These are phyloP conservation scores for Saraca asoca DNA, from an alignment of 331 rosid species.

Conservation along the genomic window DNA sequence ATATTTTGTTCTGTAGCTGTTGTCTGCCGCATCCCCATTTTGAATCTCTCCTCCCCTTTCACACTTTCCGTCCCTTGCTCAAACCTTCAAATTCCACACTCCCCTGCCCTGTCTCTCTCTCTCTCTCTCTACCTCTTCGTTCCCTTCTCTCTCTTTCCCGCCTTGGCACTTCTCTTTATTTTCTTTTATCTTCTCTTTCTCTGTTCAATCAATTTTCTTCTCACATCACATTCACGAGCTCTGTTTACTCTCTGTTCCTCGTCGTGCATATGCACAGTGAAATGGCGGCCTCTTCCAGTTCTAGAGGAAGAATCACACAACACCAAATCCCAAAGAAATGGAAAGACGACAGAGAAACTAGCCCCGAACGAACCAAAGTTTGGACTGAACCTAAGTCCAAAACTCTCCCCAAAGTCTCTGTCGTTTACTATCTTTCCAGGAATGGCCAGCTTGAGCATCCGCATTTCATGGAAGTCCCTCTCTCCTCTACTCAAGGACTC, in stretches of 20 bases:
- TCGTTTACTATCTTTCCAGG: conserved; percentile 82
- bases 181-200: conserved; percentile 22
- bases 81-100: conserved; percentile 6
- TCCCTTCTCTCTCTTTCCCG: conserved; percentile 31
- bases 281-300: conserved; percentile 58
- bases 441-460: conserved; percentile 98
- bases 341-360: conserved; percentile 62
- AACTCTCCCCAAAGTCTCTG: conserved; percentile 59
- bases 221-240: neutral
- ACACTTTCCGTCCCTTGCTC: neutral
- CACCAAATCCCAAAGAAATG: conserved; percentile 68
- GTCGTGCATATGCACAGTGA: neutral
- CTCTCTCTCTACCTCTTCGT: neutral
- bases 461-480: conserved; percentile 95
- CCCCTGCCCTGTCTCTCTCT: conserved; percentile 5
- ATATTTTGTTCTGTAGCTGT: conserved; percentile 67
- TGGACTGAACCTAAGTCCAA: conserved; percentile 77
- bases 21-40: conserved; percentile 82
- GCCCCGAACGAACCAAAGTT: conserved; percentile 72
- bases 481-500: conserved; percentile 85
- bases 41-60: conserved; percentile 41
- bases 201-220: conserved; percentile 19
- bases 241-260: conserved; percentile 26
- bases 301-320: conserved; percentile 50
- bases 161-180: conserved; percentile 34